Percentiles rank a stretch among this genome's conserved stretches.
These are phyloP conservation scores for Scenedesmus sp. DNA, from an alignment of 163 green algal genomes.

Conservation along the genomic window DNA sequence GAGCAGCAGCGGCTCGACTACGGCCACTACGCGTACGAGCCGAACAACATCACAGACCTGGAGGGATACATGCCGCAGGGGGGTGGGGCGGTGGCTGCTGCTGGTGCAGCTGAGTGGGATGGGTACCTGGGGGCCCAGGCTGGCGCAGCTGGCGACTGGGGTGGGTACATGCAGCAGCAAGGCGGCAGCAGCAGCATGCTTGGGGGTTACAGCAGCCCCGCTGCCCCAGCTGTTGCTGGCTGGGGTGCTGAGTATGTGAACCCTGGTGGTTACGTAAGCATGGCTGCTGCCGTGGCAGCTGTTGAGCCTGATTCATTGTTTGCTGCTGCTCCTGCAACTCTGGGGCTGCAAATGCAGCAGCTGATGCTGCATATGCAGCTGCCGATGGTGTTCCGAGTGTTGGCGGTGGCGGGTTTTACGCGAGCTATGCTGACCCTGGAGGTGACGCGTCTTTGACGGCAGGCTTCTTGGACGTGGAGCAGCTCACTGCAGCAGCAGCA, in stretches of 20 bases:
- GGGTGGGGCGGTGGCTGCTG: background rate
- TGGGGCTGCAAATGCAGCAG: background rate
- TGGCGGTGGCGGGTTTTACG: background rate
- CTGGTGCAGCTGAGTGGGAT: background rate
- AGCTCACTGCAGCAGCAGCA: background rate
- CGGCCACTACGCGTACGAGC: background rate
- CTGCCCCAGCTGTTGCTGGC: background rate
- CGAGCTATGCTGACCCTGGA: background rate
- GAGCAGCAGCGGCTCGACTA: background rate
- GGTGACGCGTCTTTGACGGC: background rate
- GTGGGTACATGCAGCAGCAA: background rate
- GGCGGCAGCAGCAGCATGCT: background rate
- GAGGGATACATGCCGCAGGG: background rate
- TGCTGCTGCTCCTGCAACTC: background rate
- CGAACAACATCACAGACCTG: background rate
- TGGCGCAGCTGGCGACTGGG: background rate
- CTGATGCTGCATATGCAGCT: background rate
- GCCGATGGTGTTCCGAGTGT: background rate
- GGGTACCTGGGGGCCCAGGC: background rate
- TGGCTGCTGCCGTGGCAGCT: background rate
- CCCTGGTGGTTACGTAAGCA: background rate
- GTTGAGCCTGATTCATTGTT: background rate
- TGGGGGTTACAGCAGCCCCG: background rate
- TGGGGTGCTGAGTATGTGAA: background rate
- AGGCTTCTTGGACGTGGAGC: background rate